phyloP scores from a whole-genome alignment of 164 flowering plant species.

The Dillenia suffruticosa region DNA sequence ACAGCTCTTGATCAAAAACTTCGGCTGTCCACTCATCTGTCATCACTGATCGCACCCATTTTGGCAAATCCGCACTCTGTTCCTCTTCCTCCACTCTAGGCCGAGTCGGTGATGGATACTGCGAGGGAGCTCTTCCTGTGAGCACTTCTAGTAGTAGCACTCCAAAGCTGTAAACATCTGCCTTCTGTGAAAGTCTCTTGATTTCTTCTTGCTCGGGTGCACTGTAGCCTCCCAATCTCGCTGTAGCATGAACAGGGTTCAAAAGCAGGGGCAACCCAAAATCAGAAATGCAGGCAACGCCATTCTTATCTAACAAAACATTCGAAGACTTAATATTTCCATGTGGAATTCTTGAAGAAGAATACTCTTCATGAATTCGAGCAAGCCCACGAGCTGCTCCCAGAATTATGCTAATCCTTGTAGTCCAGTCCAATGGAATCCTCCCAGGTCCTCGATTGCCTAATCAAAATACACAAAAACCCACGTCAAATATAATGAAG shows the following conservation, averaged over 20 bases:
- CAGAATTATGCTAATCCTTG: slow-evolving; percentile 74
- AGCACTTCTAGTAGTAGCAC: slow-evolving; percentile 78
- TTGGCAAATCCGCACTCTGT: slow-evolving; percentile 58
- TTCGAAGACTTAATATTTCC: slow-evolving; percentile 92
- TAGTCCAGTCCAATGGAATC: slow-evolving; percentile 95
- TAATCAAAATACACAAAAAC: slow-evolving; percentile 9
- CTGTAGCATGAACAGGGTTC: slow-evolving; percentile 72
- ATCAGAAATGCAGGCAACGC: slow-evolving; percentile 84
- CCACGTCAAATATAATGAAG: too few relatives aligned
- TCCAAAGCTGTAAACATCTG: slow-evolving; percentile 90
- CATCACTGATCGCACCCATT: slow-evolving; percentile 90
- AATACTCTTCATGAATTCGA: slow-evolving; percentile 66
- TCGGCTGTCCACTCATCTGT: slow-evolving; percentile 97
- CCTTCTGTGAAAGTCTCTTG: slow-evolving; percentile 67
- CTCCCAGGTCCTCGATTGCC: slow-evolving; percentile 91
- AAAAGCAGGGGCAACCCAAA: slow-evolving; percentile 79
- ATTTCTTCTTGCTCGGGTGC: slow-evolving; percentile 86
- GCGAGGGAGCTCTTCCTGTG: slow-evolving; percentile 75
- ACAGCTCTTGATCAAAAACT: slow-evolving; percentile 84
- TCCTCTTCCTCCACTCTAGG: slow-evolving; percentile 37
- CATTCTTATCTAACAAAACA: slow-evolving; percentile 81
- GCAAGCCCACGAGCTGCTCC: slow-evolving; percentile 93
- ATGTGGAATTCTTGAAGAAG: slow-evolving; percentile 63
- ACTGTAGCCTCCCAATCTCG: slow-evolving; percentile 81
- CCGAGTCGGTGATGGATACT: slow-evolving; percentile 39